These are phyloP conservation scores for Dactylorhiza incarnata DNA, from an alignment of 106 monocot species.

Conservation along the genomic window DNA sequence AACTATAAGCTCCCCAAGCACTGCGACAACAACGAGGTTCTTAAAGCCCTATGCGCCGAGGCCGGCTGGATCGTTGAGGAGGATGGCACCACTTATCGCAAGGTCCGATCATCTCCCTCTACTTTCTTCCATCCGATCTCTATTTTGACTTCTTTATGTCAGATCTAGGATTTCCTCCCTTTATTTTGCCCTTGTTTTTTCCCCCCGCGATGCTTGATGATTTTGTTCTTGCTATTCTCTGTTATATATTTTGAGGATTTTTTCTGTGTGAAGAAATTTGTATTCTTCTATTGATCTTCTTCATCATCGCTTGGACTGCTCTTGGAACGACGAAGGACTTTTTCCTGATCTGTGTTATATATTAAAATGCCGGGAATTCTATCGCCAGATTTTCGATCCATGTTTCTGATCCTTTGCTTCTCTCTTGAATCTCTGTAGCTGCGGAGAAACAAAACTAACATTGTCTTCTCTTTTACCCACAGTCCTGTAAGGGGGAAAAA, in stretches of 20 bases:
- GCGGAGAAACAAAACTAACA: too few species aligned
- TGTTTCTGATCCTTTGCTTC: too few species aligned
- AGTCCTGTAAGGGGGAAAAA: too few species aligned
- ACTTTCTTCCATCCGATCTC: background rate
- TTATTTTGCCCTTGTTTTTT: too few species aligned
- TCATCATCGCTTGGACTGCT: background rate
- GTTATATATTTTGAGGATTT: background rate
- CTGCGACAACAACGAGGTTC: constrained; percentile 10
- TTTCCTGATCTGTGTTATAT: too few species aligned
- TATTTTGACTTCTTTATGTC: background rate
- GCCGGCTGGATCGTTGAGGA: constrained; percentile 8
- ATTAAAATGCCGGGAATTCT: too few species aligned
- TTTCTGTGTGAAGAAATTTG: background rate
- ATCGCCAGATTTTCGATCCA: too few species aligned
- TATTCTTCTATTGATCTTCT: background rate
- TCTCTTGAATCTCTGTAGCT: too few species aligned
- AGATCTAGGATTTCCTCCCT: background rate
- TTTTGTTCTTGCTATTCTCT: background rate
- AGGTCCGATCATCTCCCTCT: background rate
- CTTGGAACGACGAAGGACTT: too few species aligned
- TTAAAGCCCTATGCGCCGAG: constrained; percentile 7
- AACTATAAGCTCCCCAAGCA: constrained; percentile 7
- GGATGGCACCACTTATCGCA: constrained; percentile 5
- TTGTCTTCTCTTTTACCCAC: too few species aligned
- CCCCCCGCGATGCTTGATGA: background rate